A percentile compares a stretch with the other conserved stretches of the same genome.
Conservation (phyloP, 306 rosid genomes). For the Cucumis melo region DNA sequence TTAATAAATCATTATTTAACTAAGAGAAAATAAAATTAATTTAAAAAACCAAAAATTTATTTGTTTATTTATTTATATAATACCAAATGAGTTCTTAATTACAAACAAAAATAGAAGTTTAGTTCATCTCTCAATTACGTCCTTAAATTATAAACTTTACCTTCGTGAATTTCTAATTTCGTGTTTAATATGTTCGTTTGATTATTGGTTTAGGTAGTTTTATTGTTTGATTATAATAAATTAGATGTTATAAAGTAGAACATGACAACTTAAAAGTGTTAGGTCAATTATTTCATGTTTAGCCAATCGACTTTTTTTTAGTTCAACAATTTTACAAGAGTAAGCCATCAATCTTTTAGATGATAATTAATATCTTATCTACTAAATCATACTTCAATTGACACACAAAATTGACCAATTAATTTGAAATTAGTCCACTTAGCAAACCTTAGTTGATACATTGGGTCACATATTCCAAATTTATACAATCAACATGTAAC, state of each 20-base stretch:
- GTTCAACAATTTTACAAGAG: no score
- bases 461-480: neutral
- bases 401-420: no score
- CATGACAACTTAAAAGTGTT: neutral
- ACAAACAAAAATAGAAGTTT: neutral
- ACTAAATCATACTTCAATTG: no score
- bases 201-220: neutral
- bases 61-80: no score
- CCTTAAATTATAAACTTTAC: neutral
- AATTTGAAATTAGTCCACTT: neutral
- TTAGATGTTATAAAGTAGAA: neutral
- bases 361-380: no score
- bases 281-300: neutral
- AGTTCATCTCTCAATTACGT: no score
- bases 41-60: no score
- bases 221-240: neutral
- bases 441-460: neutral
- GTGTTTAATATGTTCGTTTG: neutral
- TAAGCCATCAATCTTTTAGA: no score
- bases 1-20: no score
- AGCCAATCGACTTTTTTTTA: no score
- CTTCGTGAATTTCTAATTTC: neutral
- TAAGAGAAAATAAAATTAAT: no score
- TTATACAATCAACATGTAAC: neutral
- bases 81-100: no score